A percentile compares a stretch with the other conserved stretches of the same genome.
These are phyloP conservation scores for Suillus bovinus DNA, from an alignment of 768 basidiomycete genomes.

Conservation along the genomic window DNA sequence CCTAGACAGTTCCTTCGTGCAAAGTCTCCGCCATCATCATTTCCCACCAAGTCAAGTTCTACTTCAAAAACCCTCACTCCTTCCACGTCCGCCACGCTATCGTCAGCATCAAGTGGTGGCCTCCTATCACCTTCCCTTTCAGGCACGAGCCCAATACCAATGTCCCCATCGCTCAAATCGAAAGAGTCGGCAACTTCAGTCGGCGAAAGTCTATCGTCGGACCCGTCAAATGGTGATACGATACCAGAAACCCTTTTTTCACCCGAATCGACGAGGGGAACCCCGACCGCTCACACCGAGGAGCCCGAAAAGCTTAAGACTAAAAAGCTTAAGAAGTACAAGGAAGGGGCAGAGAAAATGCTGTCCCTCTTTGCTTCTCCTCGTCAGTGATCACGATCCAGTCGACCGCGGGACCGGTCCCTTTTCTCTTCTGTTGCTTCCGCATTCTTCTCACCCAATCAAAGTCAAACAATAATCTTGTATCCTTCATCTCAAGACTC, in stretches of 20 bases:
- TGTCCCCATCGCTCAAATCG: constrained; percentile 74
- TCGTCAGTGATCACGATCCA: constrained; percentile 40
- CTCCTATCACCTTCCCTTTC: constrained; percentile 68
- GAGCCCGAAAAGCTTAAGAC: constrained; percentile 63
- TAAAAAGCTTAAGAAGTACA: constrained; percentile 84
- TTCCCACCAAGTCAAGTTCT: constrained; percentile 32
- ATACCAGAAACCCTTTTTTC: constrained; percentile 22
- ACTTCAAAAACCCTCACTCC: constrained; percentile 39
- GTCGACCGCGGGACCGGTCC: constrained; percentile 24
- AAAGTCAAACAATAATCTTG: constrained; percentile 22
- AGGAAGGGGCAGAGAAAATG: constrained; percentile 84
- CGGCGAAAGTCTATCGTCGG: constrained; percentile 71
- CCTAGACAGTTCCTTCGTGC: constrained; percentile 73
- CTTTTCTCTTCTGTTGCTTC: not conserved
- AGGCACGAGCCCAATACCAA: constrained; percentile 40
- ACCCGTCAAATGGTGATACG: constrained; percentile 61
- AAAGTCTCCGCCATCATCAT: constrained; percentile 56
- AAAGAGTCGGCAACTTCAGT: constrained; percentile 80
- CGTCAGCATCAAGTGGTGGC: constrained; percentile 46
- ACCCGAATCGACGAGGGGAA: constrained; percentile 33
- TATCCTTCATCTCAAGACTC: constrained; percentile 23
- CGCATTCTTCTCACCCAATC: constrained; percentile 1
- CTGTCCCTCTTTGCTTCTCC: constrained; percentile 80
- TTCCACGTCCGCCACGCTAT: constrained; percentile 42
- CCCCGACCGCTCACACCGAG: constrained; percentile 32